Evolutionary conservation across 164 flowering plant genomes (phyloP), one percentile per base, ranked within the genome.

Genomic region (Pachysandra terminalis): DNA sequence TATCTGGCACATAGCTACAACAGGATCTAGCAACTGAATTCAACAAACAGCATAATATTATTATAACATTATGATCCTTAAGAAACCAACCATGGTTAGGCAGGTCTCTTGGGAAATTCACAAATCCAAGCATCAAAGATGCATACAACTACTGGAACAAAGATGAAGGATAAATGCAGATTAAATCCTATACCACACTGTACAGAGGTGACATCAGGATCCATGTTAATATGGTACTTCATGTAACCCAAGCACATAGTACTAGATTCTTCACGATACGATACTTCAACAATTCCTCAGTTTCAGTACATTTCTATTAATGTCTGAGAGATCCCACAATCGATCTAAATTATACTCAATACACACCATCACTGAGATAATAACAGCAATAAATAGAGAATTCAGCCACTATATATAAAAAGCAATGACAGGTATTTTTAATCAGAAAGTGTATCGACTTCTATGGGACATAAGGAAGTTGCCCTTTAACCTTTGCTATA

Each of bases 11-110:
- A 82, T 75, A 40, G 70, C 63, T 23, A 78, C 10, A 56, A 84
- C 84, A 61, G 85, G 84, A 53, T 79, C 82, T 14, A 81, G 19
- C 79, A 86, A 78, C 95, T 89, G 83, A 80, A 73, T 32, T 62
- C 64, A 71, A 56, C 51, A 45, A 41, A 37, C 5, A 26, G 66
- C 21, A 54, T 35, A 45, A 55, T 19, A 69, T 45, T 24, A 60
- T 49, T 57, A 48, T 10, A 24, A 32, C 17, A 13, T 3, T 62
- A 1, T 5, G 16, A 51, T 59, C 13, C 28, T 37, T 21, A 5
- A 55, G n/a, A 37, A 40, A 41, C 58, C 61, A 23, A 51, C 49
- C 55, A 73, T 15, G 23, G 37, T 5, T 53, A 53, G 57, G 28
- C 48, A 68, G 4, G 26, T n/a, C 19, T 35, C 9, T 8, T 9